Conservation (phyloP, 2,329 filamentous ascomycete genomes). For the Stachybotrys chartarum region DNA sequence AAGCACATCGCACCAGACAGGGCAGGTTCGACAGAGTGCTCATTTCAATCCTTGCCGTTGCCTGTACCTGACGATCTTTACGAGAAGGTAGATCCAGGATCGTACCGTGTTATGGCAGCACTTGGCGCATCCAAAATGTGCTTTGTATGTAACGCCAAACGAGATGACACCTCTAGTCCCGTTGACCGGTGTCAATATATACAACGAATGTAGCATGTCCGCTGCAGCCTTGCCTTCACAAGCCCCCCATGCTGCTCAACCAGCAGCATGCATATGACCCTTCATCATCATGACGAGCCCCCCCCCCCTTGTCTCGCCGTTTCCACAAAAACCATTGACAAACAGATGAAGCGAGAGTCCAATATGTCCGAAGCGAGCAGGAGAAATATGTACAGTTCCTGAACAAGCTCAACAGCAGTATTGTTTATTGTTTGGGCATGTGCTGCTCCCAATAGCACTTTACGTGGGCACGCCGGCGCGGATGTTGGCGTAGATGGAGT, state of each 20-base stretch:
- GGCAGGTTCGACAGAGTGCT: background rate
- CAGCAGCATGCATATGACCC: too few relatives aligned
- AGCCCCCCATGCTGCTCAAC: background rate
- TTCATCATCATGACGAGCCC: too few relatives aligned
- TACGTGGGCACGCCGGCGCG: conserved; percentile 6
- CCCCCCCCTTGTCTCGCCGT: too few relatives aligned
- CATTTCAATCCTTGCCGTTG: background rate
- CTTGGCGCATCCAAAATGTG: too few relatives aligned
- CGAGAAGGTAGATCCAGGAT: too few relatives aligned
- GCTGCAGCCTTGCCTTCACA: background rate
- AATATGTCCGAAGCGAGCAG: background rate
- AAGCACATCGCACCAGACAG: background rate
- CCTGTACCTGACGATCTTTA: background rate
- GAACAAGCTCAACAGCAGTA: background rate
- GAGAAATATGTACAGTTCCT: background rate
- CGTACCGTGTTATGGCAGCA: too few relatives aligned
- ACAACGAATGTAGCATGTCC: background rate
- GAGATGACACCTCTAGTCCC: background rate
- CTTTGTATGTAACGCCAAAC: background rate
- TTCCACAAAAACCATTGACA: background rate
- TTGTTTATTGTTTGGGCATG: background rate
- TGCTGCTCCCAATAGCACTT: background rate
- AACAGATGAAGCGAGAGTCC: background rate
- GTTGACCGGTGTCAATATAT: background rate
- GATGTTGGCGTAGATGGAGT: conserved; percentile 50